Percentiles rank a stretch among this genome's conserved stretches.
Evolutionary conservation across 164 flowering plant species (phyloP).

Genomic region (Piper longum): DNA sequence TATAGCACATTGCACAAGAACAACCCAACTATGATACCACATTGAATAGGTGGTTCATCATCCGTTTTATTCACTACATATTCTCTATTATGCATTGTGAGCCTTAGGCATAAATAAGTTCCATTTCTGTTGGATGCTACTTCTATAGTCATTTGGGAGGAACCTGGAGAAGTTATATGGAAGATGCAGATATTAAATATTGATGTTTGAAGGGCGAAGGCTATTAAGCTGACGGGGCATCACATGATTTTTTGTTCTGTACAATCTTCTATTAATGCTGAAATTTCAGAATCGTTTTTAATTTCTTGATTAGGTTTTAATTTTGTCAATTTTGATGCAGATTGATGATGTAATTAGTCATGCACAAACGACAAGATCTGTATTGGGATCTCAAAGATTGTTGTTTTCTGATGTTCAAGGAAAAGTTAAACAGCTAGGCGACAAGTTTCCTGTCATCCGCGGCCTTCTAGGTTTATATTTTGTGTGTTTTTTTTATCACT

Average conservation of each 20-base stretch:
- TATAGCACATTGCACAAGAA: too few species aligned
- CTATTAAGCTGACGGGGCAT: too few species aligned
- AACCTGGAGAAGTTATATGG: too few species aligned
- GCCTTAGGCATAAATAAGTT: too few species aligned
- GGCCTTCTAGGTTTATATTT: constrained; percentile 62
- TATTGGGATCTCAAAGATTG: constrained; percentile 66
- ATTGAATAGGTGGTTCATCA: too few species aligned
- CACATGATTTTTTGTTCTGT: background rate
- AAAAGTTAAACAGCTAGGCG: constrained; percentile 71
- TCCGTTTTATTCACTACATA: too few species aligned
- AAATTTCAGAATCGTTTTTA: background rate
- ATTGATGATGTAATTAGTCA: constrained; percentile 94
- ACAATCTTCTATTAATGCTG: background rate
- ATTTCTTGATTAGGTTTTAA: background rate
- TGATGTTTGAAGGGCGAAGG: too few species aligned
- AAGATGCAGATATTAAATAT: too few species aligned
- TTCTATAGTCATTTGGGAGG: too few species aligned
- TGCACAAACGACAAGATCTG: constrained; percentile 80
- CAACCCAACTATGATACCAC: too few species aligned
- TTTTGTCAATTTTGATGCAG: constrained; percentile 20
- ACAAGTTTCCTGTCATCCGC: constrained; percentile 83
- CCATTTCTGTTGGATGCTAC: too few species aligned
- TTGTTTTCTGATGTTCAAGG: constrained; percentile 87
- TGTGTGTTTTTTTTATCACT: background rate
- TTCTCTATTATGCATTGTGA: too few species aligned